Percentiles rank a stretch among this genome's conserved stretches.
phyloP scores from a whole-genome alignment of 2,329 filamentous ascomycete species.

The Clonostachys rosea region DNA sequence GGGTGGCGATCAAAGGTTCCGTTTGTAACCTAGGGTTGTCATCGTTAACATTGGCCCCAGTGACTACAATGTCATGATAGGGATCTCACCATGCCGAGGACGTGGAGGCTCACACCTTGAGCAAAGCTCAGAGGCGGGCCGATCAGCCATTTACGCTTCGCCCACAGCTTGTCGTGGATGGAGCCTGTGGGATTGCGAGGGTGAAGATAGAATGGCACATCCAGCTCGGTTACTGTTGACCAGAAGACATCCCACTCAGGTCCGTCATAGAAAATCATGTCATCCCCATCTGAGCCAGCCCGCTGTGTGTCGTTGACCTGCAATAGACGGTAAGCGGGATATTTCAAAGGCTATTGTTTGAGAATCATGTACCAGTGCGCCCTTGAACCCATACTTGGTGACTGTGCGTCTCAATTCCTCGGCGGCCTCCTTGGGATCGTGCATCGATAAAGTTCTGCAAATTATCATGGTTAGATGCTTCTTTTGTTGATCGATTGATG shows the following conservation, averaged over 20 bases:
- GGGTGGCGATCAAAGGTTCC: conserved; percentile 45
- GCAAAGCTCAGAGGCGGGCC: conserved; percentile 56
- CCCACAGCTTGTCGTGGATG: conserved; percentile 53
- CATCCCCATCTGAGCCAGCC: conserved; percentile 51
- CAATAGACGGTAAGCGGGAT: no score
- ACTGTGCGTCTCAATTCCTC: conserved; percentile 48
- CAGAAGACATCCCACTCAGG: conserved; percentile 59
- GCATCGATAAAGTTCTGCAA: conserved; percentile 42
- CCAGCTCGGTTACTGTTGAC: conserved; percentile 49
- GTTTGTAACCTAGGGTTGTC: conserved; percentile 24
- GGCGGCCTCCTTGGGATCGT: conserved; percentile 43
- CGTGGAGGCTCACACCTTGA: conserved; percentile 53
- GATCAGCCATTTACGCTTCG: conserved; percentile 53
- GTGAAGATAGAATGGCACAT: conserved; percentile 62
- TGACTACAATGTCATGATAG: no score
- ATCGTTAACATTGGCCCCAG: no score
- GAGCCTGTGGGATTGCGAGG: conserved; percentile 52
- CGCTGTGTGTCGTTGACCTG: conserved; percentile 56
- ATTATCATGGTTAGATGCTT: not conserved
- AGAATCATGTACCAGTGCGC: conserved; percentile 31
- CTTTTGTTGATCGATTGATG: not conserved
- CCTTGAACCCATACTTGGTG: conserved; percentile 54
- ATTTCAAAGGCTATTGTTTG: no score
- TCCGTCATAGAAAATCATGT: conserved; percentile 61
- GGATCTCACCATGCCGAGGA: conserved; percentile 33